Evolutionary conservation across 2,329 filamentous ascomycete species (phyloP), one percentile per base, ranked within the genome.

Genomic region (Aspergillus felis): DNA sequence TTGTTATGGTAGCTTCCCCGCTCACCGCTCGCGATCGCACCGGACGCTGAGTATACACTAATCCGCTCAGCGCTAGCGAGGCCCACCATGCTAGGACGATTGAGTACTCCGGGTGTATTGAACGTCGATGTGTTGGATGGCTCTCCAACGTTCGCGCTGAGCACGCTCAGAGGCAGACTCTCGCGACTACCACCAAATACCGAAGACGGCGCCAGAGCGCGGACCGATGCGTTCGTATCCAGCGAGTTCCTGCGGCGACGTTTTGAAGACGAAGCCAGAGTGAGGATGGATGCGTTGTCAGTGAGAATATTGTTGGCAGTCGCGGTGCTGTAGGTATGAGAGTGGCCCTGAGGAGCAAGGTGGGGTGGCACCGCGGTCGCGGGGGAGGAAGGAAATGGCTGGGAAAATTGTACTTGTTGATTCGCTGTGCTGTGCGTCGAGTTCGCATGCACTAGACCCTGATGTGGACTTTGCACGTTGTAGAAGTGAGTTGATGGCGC

Each of bases 1-100:
- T 79, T 84, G 58, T 85, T 85, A 68, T 96, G 93, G 61, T 89
- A 84, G 74, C 90, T 95, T 71, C 89, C 93, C 51, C 92, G 83
- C 68, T 96, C 92, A 57, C 88, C 88, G 6, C 84, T 79, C 7
- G 90, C 83, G 50, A 57, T 58, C 3, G 85, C 80, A 14, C 89
- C 89, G 0, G 88, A 87, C 0, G 87, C 82, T 0, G 89, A 92
- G 76, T 96, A 96, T 53, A 97, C 75, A 64, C 84, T 87, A 10
- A 82, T 81, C 5, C 85, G 80, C 68, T 87, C 85, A 17, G 82
- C 77, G 56, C 80, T 84, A 5, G 82, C 80, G 35, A 84, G 76
- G 0, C 80, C 83, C 27, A 79, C 77, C 7, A 84, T 76, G 35
- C 78, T 81, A 5, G 82, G 79, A 51, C 83, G 77, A 56, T 71